Base-by-base conservation (phyloP, 306 rosid genomes). In the Quercus dentata region DNA sequence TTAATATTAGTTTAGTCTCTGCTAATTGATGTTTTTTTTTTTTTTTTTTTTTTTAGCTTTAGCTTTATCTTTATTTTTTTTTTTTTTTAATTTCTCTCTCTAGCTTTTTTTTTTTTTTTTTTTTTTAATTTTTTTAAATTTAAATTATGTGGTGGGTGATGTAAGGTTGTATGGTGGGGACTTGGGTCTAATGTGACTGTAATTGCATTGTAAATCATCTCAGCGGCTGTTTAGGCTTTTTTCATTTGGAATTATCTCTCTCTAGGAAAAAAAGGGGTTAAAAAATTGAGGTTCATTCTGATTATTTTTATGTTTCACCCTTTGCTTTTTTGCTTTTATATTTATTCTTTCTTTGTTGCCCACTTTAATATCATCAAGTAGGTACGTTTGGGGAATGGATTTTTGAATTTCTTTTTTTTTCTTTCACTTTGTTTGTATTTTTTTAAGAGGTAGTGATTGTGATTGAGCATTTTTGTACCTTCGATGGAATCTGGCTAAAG, bases 201-300 rank as follows among this genome's bases (percentile, higher is more conserved):
- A 84, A 81, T 77, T 77, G 74, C 55, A 68, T 85, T 85, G 88
- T 85, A 81, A 81, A 85, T 85, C 77, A 73, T 67, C 12, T 77
- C 75, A 81, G 80, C 82, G 85, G 82, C 79, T 69, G 44, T 59
- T 74, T 74, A 55, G 80, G 85, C 80, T 81, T 80, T 59, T 51
- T 27, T 21, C 38, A 49, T 65, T 80, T 18, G 20, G 28, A 63
- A 68, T 44, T 69, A 31, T 64, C 58, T 73, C 35, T 76, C 76
- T 75, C 46, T 18, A 18, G 41, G 10, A 1, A 18, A 19, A 6
- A 1, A 21, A 69, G 20, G 7, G 31, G 23, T 35, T n/a, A 28
- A 62, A 15, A 28, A 62, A 15, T 35, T 61, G 35, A 74, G 82
- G 41, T 58, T 62, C 35, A 76, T 70, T 71, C 73, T 62, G 15